phyloP scores from a whole-genome alignment of 2,329 filamentous ascomycete genomes.

The Juglanconis sp. region DNA sequence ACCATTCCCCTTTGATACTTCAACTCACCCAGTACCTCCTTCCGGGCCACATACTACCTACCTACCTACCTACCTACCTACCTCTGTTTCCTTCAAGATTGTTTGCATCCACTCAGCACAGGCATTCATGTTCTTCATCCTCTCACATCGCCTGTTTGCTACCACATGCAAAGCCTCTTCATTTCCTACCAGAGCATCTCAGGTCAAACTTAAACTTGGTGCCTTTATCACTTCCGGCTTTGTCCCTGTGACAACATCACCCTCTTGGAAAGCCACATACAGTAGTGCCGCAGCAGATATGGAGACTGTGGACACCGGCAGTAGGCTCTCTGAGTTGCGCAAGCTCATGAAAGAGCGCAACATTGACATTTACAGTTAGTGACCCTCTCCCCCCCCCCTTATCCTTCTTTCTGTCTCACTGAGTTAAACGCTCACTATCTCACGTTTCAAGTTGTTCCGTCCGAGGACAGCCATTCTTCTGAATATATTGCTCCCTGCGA shows the following conservation, averaged over 20 bases:
- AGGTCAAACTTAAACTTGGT: not conserved
- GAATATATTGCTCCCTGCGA: constrained; percentile 98
- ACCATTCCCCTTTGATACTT: not conserved
- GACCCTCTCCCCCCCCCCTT: constrained; percentile 20
- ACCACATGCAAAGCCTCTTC: not conserved
- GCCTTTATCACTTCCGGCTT: constrained; percentile 1
- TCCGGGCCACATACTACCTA: not conserved
- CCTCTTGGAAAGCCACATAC: not conserved
- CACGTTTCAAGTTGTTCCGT: constrained; percentile 71
- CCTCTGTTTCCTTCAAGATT: not conserved
- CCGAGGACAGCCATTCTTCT: constrained; percentile 94
- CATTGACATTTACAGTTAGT: constrained; percentile 87
- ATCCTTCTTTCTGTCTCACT: not conserved
- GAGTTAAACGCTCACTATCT: constrained; percentile 34
- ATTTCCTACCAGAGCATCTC: not conserved
- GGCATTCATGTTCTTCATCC: constrained; percentile 12
- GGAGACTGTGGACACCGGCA: constrained; percentile 75
- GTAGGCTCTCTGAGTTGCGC: constrained; percentile 72
- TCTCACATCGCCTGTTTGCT: constrained; percentile 3
- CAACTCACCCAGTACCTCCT: not conserved
- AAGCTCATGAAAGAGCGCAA: constrained; percentile 82
- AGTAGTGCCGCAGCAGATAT: constrained; percentile 41
- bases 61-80: not conserved
- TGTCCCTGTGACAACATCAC: not conserved
- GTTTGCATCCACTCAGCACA: not conserved